A percentile compares a stretch with the other conserved stretches of the same genome.
Evolutionary conservation across 75 land plant genomes (phyloP).

Genomic region (Gnetum montanum): DNA sequence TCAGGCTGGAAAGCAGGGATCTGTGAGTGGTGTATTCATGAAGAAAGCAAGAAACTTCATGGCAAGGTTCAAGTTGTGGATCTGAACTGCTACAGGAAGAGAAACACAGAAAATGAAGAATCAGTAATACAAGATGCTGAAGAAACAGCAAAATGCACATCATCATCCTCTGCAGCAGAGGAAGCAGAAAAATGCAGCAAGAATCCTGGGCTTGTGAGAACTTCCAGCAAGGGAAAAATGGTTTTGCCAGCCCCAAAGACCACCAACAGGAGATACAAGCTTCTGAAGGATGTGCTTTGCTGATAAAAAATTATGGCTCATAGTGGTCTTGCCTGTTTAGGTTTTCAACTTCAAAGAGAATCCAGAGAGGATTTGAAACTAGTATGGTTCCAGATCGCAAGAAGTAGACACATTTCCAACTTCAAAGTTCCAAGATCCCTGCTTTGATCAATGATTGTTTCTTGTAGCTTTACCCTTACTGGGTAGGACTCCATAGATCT

Average conservation of each 20-base stretch:
- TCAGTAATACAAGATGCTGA: neutral
- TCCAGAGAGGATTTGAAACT: too few species aligned
- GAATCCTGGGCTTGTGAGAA: neutral
- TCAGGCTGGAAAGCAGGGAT: neutral
- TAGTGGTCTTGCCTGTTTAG: too few species aligned
- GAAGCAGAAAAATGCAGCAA: neutral
- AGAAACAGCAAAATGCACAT: too few species aligned
- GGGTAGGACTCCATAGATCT: too few species aligned
- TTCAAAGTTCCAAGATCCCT: too few species aligned
- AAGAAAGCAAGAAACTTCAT: neutral
- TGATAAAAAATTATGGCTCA: too few species aligned
- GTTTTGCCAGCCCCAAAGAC: neutral
- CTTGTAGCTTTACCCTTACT: too few species aligned
- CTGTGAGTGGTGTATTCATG: neutral
- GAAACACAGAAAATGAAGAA: neutral
- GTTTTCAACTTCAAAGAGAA: too few species aligned
- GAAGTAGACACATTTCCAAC: too few species aligned
- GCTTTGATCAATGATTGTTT: too few species aligned
- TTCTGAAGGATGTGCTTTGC: conserved; percentile 5
- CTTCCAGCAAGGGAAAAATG: neutral
- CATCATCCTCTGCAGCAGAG: neutral
- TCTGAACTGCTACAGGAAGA: neutral
- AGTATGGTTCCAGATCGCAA: too few species aligned
- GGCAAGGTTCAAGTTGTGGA: neutral
- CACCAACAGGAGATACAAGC: conserved; percentile 2